Base-by-base conservation (phyloP, 495 filamentous ascomycete genomes). In the Hypoxylon subgilvum region DNA sequence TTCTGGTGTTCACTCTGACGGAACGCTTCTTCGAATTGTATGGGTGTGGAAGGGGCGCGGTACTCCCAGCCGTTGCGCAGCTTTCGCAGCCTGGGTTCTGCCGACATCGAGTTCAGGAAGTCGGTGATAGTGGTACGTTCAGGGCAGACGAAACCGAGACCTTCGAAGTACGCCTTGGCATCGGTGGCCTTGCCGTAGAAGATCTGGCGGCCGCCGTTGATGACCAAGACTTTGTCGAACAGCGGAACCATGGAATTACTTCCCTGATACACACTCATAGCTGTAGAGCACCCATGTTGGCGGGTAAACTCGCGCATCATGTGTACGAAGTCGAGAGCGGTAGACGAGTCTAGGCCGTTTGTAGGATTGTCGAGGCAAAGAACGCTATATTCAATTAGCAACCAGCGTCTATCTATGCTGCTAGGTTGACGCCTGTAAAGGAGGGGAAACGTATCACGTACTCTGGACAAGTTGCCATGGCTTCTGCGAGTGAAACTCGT, bases 61-160 rank as follows among this genome's bases (percentile, higher is more conserved):
- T n/a, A 21, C 13, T 28, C 28, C 7, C 17, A 9, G 1, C 36
- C 4, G 6, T 36, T 17, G 6, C n/a, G 39, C 7, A 57, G 45
- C 1, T 52, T 45, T 4, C 59, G 59, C 5, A 31, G 38, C 10
- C 52, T 49, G 19, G 59, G 52, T 13, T 63, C 53, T 10, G 18
- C 59, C 1, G 89, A 90, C 62, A 93, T 73, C 1, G 89, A 89
- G 1, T 87, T 92, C 0, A 92, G 76, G 70, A 90, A 93, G 62
- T 93, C 89, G 12, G 87, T 84, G 0, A 85, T 85, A 1, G 88
- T 90, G 52, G 87, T 82, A 54, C 87, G 83, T 12, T 77, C 72
- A 2, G 87, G 82, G 57, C 86, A 89, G 6, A 83, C 73, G 63
- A 90, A 89, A 14, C 86, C 85, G 73, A 87, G 81, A 1, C 77